Conservation (phyloP, 176 grass and related monocot species). For the Carex littledalei region DNA sequence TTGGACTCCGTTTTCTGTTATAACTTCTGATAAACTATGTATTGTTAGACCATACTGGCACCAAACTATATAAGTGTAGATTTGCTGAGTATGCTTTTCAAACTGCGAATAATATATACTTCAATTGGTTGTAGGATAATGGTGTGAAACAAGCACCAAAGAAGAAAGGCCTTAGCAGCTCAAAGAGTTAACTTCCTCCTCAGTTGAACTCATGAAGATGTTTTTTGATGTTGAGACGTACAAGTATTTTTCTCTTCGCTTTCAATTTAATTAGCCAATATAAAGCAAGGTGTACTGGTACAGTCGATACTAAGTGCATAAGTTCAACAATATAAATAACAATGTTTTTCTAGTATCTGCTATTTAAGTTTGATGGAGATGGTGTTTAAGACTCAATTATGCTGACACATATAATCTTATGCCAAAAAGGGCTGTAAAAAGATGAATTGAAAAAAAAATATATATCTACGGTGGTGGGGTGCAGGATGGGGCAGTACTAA, state of each 20-base stretch:
- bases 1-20: too few relatives aligned
- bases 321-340: neutral
- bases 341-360: neutral
- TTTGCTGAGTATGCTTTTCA: too few relatives aligned
- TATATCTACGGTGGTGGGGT: neutral
- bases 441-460: neutral
- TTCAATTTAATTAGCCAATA: neutral
- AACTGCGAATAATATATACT: too few relatives aligned
- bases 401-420: neutral
- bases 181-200: too few relatives aligned
- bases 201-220: too few relatives aligned
- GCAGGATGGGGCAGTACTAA: neutral
- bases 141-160: too few relatives aligned
- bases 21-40: too few relatives aligned
- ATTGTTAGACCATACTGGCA: too few relatives aligned
- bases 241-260: constrained; percentile 18
- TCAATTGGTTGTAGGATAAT: too few relatives aligned
- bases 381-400: neutral
- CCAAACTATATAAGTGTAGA: too few relatives aligned
- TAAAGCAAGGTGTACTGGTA: neutral
- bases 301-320: neutral
- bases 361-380: neutral
- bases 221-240: too few relatives aligned
- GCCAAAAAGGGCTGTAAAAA: neutral
- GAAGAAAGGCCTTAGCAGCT: too few relatives aligned